Evolutionary conservation across 768 basidiomycete genomes (phyloP).

Genomic region (Melanogaster broomeanus): DNA sequence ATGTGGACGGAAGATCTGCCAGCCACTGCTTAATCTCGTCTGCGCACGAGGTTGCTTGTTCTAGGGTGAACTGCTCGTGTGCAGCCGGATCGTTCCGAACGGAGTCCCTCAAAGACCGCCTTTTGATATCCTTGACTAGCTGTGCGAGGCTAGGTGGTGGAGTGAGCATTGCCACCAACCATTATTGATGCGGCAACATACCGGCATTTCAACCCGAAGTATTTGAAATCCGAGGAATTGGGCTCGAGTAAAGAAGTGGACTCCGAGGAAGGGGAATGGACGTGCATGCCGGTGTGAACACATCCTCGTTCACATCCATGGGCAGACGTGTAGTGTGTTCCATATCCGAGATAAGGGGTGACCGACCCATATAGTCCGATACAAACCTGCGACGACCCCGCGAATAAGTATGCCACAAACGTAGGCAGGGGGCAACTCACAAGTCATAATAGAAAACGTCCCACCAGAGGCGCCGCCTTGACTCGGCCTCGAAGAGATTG

Average conservation of each 20-base stretch:
- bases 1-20: constrained; percentile 48
- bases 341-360: constrained; percentile 57
- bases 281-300: constrained; percentile 48
- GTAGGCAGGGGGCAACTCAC: constrained; percentile 44
- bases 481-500: constrained; percentile 51
- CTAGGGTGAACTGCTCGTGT: constrained; percentile 48
- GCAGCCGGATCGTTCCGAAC: constrained; percentile 27
- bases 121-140: constrained; percentile 62
- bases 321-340: constrained; percentile 60
- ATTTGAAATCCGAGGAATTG: constrained; percentile 40
- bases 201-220: constrained; percentile 63
- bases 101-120: constrained; percentile 47
- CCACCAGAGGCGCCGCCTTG: constrained; percentile 71
- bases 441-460: constrained; percentile 75
- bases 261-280: constrained; percentile 41
- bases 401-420: constrained; percentile 9
- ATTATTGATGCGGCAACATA: constrained; percentile 28
- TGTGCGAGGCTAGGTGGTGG: constrained; percentile 50
- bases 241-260: constrained; percentile 26
- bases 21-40: constrained; percentile 57
- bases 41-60: constrained; percentile 62
- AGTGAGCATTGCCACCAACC: constrained; percentile 3
- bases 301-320: constrained; percentile 55
- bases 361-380: constrained; percentile 65
- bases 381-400: constrained; percentile 50